phyloP scores from a whole-genome alignment of 371 early-diverging fungal genomes.

The Chytridium lagenaria region DNA sequence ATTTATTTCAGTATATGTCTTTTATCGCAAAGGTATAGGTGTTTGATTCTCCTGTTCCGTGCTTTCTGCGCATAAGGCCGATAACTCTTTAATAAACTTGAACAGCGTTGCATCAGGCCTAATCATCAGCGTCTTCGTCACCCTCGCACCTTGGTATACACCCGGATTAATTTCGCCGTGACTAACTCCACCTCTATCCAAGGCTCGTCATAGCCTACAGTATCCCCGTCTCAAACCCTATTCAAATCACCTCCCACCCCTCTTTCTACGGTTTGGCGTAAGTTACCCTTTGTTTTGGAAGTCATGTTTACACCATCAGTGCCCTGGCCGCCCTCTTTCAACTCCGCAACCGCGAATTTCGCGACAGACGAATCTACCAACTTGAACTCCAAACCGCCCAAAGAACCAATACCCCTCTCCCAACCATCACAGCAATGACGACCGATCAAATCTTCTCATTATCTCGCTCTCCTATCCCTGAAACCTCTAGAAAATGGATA shows the following conservation, averaged over 20 bases:
- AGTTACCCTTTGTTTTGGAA: no score
- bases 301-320: no score
- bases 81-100: background rate
- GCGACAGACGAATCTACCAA: background rate
- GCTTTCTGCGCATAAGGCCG: no score
- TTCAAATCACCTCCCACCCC: background rate
- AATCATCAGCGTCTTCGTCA: background rate
- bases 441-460: background rate
- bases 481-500: constrained; percentile 2
- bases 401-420: background rate
- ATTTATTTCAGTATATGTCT: background rate
- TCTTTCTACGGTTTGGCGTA: background rate
- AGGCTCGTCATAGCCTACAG: background rate
- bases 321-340: background rate
- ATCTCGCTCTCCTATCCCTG: no score
- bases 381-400: background rate
- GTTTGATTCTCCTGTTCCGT: no score
- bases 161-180: background rate
- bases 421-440: background rate
- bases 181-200: background rate
- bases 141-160: background rate
- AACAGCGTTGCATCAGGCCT: background rate
- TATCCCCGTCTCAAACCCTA: background rate
- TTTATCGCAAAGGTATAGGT: background rate
- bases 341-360: background rate